These are phyloP conservation scores for Fusarium coffeatum DNA, from an alignment of 2,329 filamentous ascomycete species.

Conservation along the genomic window DNA sequence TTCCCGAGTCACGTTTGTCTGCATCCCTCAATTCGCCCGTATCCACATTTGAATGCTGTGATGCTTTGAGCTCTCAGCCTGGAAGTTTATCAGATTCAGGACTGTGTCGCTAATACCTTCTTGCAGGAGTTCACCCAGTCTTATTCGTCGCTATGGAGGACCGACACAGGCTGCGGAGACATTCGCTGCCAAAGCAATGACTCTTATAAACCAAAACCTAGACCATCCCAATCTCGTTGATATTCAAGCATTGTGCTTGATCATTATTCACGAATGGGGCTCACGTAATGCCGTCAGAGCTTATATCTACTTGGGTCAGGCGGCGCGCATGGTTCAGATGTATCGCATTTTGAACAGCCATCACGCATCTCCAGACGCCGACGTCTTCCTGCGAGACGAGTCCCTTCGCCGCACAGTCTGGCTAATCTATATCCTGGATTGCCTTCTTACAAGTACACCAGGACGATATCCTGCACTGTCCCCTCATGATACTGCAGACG, in stretches of 20 bases:
- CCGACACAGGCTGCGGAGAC: slow-evolving; percentile 67
- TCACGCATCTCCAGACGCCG: slow-evolving; percentile 62
- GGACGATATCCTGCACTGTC: slow-evolving; percentile 69
- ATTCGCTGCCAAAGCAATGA: slow-evolving; percentile 68
- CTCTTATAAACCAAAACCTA: slow-evolving; percentile 67
- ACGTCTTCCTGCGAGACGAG: slow-evolving; percentile 71
- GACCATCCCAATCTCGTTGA: slow-evolving; percentile 70
- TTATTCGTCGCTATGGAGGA: slow-evolving; percentile 70
- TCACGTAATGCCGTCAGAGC: slow-evolving; percentile 70
- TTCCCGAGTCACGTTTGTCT: slow-evolving; percentile 27
- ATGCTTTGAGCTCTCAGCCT: not conserved
- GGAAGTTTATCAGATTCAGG: not conserved
- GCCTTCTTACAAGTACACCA: slow-evolving; percentile 70
- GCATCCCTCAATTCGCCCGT: slow-evolving; percentile 13
- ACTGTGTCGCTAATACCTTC: slow-evolving; percentile 24
- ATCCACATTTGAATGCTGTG: not conserved
- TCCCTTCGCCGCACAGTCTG: slow-evolving; percentile 71
- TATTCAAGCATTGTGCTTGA: slow-evolving; percentile 69
- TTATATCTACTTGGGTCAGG: slow-evolving; percentile 72
- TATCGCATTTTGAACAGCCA: slow-evolving; percentile 69
- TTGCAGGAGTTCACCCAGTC: slow-evolving; percentile 63
- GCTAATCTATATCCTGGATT: slow-evolving; percentile 73
- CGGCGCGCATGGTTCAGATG: slow-evolving; percentile 74
- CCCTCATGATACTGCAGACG: slow-evolving; percentile 64
- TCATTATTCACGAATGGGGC: slow-evolving; percentile 73